Conservation (phyloP, 495 filamentous ascomycete species). For the Penicillium daleae region DNA sequence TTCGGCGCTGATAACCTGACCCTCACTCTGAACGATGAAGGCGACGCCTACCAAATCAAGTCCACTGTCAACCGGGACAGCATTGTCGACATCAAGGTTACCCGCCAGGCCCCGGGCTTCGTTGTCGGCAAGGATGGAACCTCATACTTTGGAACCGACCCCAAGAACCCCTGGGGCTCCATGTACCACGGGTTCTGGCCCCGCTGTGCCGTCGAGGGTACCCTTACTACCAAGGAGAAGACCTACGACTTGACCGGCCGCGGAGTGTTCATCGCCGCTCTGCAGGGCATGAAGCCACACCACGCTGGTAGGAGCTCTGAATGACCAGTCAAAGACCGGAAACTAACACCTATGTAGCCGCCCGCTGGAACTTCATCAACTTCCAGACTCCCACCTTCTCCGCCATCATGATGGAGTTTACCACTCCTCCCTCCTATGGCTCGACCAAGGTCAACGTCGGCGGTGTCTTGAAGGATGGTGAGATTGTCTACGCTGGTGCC, state of each 20-base stretch:
- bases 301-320: conserved; percentile 68
- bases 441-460: conserved; percentile 85
- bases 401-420: conserved; percentile 94
- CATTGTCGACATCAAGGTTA: conserved; percentile 83
- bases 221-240: conserved; percentile 79
- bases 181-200: conserved; percentile 96
- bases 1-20: conserved; percentile 86
- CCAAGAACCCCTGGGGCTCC: conserved; percentile 81
- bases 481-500: conserved; percentile 74
- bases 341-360: conserved; percentile 52
- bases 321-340: too few relatives aligned
- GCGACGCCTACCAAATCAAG: conserved; percentile 79
- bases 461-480: conserved; percentile 76
- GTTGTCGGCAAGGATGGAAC: conserved; percentile 85
- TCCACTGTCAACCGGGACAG: conserved; percentile 75
- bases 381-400: conserved; percentile 88
- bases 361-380: conserved; percentile 90
- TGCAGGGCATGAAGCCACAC: conserved; percentile 99
- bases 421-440: conserved; percentile 93
- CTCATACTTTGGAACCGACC: conserved; percentile 82
- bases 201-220: conserved; percentile 77
- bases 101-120: conserved; percentile 77
- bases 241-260: conserved; percentile 81
- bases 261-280: conserved; percentile 75
- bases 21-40: conserved; percentile 81